Conservation (phyloP, 768 basidiomycete species). For the Krasilnikovozyma curviuscula region DNA sequence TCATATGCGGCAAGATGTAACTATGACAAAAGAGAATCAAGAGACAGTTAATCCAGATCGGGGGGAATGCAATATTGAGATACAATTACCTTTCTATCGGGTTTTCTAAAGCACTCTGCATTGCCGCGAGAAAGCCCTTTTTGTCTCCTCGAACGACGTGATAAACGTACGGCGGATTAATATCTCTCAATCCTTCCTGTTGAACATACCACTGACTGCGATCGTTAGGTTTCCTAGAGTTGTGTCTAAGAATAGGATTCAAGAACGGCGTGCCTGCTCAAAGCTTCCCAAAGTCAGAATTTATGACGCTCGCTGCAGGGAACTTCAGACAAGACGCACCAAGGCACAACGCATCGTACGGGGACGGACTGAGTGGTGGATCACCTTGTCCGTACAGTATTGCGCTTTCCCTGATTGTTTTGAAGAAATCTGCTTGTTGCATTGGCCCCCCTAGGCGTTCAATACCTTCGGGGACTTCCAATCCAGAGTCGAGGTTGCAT, state of each 20-base stretch:
- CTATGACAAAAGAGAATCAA: no score
- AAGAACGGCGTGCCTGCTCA: constrained; percentile 1
- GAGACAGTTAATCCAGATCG: no score
- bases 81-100: not conserved
- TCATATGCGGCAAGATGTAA: no score
- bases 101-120: not conserved
- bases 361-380: not conserved
- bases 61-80: no score
- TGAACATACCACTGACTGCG: constrained; percentile 1
- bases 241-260: not conserved
- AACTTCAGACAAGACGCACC: not conserved
- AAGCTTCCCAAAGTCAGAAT: not conserved
- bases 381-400: constrained; percentile 1
- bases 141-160: not conserved
- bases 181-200: not conserved
- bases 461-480: not conserved
- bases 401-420: not conserved
- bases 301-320: not conserved
- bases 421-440: not conserved
- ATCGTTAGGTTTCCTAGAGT: not conserved
- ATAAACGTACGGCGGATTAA: constrained; percentile 1
- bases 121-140: not conserved
- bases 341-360: not conserved
- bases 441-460: not conserved
- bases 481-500: not conserved